Conservation (phyloP, 2,329 filamentous ascomycete genomes). For the Neophaeococcomyces mojaviensis region DNA sequence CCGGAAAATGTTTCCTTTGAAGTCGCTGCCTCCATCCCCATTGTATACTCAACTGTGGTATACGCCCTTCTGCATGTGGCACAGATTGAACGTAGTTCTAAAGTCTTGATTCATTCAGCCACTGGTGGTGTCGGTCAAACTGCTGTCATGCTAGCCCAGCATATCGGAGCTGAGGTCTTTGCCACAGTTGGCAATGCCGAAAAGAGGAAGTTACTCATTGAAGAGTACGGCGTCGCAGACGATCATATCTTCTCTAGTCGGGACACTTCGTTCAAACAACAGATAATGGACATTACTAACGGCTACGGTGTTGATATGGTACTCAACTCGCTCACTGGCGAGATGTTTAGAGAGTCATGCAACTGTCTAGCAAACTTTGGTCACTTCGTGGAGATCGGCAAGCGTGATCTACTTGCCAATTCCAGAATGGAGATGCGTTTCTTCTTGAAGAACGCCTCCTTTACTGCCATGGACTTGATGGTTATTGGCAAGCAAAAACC, state of each 20-base stretch:
- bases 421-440: constrained; percentile 4
- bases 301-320: constrained; percentile 30
- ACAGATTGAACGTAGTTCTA: constrained; percentile 14
- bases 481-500: background rate
- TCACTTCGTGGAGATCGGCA: constrained; percentile 29
- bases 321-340: constrained; percentile 22
- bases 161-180: constrained; percentile 19
- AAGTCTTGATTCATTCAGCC: constrained; percentile 22
- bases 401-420: constrained; percentile 9
- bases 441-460: constrained; percentile 6
- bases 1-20: constrained; percentile 13
- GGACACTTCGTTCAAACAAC: constrained; percentile 20
- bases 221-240: constrained; percentile 20
- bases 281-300: constrained; percentile 22
- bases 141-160: constrained; percentile 23
- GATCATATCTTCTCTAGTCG: constrained; percentile 29
- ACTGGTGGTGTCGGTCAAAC: constrained; percentile 19
- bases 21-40: constrained; percentile 23
- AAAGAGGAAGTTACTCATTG: constrained; percentile 20
- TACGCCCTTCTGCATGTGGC: constrained; percentile 25
- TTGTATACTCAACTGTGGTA: constrained; percentile 24
- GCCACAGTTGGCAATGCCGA: constrained; percentile 17
- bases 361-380: constrained; percentile 24
- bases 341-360: constrained; percentile 20
- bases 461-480: background rate